Conservation (phyloP, 345 rosid species). For the Alliaria petiolata region DNA sequence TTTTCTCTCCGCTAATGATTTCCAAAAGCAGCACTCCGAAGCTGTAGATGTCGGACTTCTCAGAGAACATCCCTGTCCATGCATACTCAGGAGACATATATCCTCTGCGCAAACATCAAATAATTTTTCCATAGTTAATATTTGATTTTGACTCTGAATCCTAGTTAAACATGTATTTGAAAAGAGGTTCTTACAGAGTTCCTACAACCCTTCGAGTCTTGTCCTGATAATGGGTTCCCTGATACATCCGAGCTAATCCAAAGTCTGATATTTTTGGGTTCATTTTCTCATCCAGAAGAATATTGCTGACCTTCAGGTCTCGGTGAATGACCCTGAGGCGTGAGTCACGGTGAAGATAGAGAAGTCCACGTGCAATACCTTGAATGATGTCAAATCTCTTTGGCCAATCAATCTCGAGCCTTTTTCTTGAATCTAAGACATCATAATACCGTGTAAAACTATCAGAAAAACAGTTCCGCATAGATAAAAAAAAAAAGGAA, state of each 20-base stretch:
- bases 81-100: constrained; percentile 53
- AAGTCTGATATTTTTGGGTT: constrained; percentile 26
- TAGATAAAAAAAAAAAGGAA: too few species aligned
- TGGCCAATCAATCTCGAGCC: constrained; percentile 5
- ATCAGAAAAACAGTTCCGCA: too few species aligned
- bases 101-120: constrained; percentile 8
- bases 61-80: constrained; percentile 40
- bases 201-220: constrained; percentile 13
- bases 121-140: too few species aligned
- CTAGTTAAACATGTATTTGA: too few species aligned
- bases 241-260: constrained; percentile 25
- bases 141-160: too few species aligned
- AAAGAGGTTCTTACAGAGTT: constrained; percentile 8
- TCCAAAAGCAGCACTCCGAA: constrained; percentile 39
- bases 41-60: constrained; percentile 46
- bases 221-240: constrained; percentile 14
- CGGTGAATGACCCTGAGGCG: constrained; percentile 3
- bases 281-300: not conserved
- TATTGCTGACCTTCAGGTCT: not conserved
- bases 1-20: constrained; percentile 16
- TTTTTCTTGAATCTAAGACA: not conserved
- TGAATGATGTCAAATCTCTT: not conserved
- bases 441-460: too few species aligned
- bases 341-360: constrained; percentile 18
- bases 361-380: constrained; percentile 20